Percentiles rank a stretch among this genome's conserved stretches.
Evolutionary conservation across 305 asterid genomes (phyloP).

Genomic region (Solanum chacoense): DNA sequence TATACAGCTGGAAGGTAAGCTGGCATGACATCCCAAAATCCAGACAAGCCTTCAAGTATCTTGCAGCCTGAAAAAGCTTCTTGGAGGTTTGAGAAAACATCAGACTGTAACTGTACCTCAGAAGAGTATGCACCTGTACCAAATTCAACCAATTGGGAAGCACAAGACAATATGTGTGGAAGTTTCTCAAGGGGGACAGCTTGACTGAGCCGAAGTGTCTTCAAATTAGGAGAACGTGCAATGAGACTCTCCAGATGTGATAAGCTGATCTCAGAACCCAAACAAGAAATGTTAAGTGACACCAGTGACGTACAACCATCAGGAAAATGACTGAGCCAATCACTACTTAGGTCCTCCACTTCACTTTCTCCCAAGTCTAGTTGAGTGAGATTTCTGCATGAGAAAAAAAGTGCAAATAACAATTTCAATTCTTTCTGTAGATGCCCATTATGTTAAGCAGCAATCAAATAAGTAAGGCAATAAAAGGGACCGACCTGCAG

Average conservation of each 20-base stretch:
- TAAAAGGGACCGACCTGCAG: slow-evolving; percentile 66
- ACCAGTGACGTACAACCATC: slow-evolving; percentile 65
- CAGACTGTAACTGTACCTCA: slow-evolving; percentile 46
- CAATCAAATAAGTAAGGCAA: background rate
- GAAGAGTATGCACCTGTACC: slow-evolving; percentile 85
- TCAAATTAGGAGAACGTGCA: slow-evolving; percentile 65
- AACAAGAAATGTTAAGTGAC: slow-evolving; percentile 78
- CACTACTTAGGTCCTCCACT: slow-evolving; percentile 81
- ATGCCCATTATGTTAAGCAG: too few species aligned
- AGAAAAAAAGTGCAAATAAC: too few species aligned
- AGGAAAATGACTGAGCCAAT: slow-evolving; percentile 94
- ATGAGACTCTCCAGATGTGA: slow-evolving; percentile 77
- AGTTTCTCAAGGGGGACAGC: slow-evolving; percentile 91
- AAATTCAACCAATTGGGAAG: slow-evolving; percentile 82
- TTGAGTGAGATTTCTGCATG: slow-evolving; percentile 62
- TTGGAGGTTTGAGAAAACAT: slow-evolving; percentile 45
- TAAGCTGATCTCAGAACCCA: slow-evolving; percentile 65
- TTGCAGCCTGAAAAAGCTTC: slow-evolving; percentile 70
- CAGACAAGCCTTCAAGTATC: slow-evolving; percentile 69
- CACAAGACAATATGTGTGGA: slow-evolving; percentile 51
- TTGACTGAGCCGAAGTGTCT: slow-evolving; percentile 73
- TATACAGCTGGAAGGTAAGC: slow-evolving; percentile 78
- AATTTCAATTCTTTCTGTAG: too few species aligned
- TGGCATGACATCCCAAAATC: slow-evolving; percentile 88
- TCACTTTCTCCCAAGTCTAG: slow-evolving; percentile 89